phyloP scores from a whole-genome alignment of 2,329 filamentous ascomycete genomes.

The Colletotrichum graminicola region DNA sequence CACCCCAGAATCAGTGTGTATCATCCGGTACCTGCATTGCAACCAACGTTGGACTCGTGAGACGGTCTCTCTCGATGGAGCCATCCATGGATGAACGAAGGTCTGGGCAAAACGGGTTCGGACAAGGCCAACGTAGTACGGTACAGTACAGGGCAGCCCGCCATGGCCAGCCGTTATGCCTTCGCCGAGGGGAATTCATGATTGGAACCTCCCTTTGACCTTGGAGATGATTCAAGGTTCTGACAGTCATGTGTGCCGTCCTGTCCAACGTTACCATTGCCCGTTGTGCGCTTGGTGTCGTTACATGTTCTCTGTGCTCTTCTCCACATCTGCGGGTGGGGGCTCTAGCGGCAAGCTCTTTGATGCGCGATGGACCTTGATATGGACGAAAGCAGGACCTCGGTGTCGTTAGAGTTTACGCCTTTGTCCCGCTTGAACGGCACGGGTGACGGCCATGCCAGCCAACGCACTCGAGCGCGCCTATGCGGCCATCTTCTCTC shows the following conservation, averaged over 20 bases:
- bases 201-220: neutral
- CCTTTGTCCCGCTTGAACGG: slow-evolving; percentile 40
- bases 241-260: neutral
- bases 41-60: slow-evolving; percentile 28
- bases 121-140: slow-evolving; percentile 9
- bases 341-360: slow-evolving; percentile 12
- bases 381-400: slow-evolving; percentile 30
- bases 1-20: slow-evolving; percentile 6
- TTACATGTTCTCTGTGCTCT: slow-evolving; percentile 26
- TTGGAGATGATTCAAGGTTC: slow-evolving; percentile 1
- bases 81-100: slow-evolving; percentile 3
- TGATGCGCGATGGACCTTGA: slow-evolving; percentile 8
- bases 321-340: slow-evolving; percentile 7
- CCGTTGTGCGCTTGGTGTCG: slow-evolving; percentile 30
- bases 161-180: neutral
- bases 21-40: slow-evolving; percentile 28
- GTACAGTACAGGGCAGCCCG: neutral
- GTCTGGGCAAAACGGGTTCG: slow-evolving; percentile 23
- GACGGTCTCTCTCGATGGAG: slow-evolving; percentile 27
- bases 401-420: slow-evolving; percentile 26
- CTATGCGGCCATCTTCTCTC: neutral
- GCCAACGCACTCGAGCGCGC: slow-evolving; percentile 30
- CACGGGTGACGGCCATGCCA: slow-evolving; percentile 39
- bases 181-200: slow-evolving; percentile 4
- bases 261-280: neutral